Evolutionary conservation across 1,284 basidiomycete genomes (phyloP).

Genomic region (Sporisorium graminicola): DNA sequence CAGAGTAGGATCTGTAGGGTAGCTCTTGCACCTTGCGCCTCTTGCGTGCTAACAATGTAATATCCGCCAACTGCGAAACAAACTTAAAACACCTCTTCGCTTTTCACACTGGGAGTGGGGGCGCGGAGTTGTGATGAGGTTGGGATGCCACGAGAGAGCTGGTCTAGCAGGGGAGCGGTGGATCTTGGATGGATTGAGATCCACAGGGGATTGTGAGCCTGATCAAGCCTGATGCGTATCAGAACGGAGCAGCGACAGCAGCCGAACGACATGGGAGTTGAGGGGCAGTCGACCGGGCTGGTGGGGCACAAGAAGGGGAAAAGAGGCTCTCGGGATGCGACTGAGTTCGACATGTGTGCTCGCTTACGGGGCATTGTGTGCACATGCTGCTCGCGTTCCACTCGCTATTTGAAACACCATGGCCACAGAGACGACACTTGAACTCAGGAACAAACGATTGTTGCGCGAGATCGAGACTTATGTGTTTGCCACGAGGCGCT

Average conservation of each 20-base stretch:
- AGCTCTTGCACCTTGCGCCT: not conserved
- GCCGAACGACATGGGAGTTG: not conserved
- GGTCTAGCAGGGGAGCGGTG: not conserved
- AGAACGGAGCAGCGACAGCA: not conserved
- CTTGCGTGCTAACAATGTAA: constrained; percentile 25
- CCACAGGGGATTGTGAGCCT: not conserved
- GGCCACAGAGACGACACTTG: no score
- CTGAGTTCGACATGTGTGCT: not conserved
- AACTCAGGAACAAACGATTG: not conserved
- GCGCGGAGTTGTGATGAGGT: not conserved
- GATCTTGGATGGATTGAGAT: not conserved
- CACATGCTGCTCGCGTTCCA: not conserved
- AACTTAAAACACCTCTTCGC: constrained; percentile 8
- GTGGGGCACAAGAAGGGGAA: no score
- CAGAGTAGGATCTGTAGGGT: not conserved
- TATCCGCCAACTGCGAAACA: constrained; percentile 29
- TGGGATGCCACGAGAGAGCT: no score
- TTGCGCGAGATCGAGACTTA: not conserved
- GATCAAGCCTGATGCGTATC: not conserved
- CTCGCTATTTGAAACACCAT: no score
- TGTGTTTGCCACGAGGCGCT: not conserved
- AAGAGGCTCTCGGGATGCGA: no score
- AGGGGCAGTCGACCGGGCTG: no score
- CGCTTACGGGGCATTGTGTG: not conserved
- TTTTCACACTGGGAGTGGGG: not conserved